Evolutionary conservation across 257 asterid species (phyloP).

Genomic region (Jaltomata sinuosa): DNA sequence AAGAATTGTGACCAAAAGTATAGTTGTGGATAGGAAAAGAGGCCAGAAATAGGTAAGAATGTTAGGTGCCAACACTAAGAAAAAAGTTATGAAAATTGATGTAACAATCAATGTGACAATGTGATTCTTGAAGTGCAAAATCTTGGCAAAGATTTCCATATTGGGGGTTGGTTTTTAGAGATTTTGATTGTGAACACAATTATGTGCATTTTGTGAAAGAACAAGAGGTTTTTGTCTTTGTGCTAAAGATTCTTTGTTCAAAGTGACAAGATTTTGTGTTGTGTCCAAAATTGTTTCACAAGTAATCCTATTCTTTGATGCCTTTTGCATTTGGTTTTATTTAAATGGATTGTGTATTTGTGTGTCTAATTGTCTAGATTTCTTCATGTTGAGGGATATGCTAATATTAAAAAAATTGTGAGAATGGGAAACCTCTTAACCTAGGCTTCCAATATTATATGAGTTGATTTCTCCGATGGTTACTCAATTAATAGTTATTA

Average conservation of each 20-base stretch:
- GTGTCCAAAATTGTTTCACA: not conserved
- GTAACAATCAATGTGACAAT: slow-evolving; percentile 17
- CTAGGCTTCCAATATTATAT: not conserved
- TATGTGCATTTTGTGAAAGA: not conserved
- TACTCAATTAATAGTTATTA: too few species aligned
- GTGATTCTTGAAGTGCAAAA: slow-evolving; percentile 20
- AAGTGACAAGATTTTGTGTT: not conserved
- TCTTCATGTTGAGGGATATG: not conserved
- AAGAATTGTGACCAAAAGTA: slow-evolving; percentile 25
- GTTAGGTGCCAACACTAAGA: slow-evolving; percentile 15
- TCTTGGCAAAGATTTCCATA: slow-evolving; percentile 33
- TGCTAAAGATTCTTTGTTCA: slow-evolving; percentile 23
- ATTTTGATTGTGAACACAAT: not conserved
- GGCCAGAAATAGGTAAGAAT: slow-evolving; percentile 49
- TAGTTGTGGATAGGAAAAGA: slow-evolving; percentile 40
- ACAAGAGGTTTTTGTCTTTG: not conserved
- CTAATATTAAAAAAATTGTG: not conserved
- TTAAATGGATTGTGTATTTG: not conserved
- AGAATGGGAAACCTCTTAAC: not conserved
- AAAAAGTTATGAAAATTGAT: slow-evolving; percentile 14
- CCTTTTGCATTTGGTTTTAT: not conserved
- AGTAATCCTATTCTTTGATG: slow-evolving; percentile 6
- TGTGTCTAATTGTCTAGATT: not conserved
- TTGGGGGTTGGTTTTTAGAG: not conserved
- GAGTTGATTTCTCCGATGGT: too few species aligned